These are phyloP conservation scores for Neurospora tetrasperma DNA, from an alignment of 495 filamentous ascomycete genomes.

Conservation along the genomic window DNA sequence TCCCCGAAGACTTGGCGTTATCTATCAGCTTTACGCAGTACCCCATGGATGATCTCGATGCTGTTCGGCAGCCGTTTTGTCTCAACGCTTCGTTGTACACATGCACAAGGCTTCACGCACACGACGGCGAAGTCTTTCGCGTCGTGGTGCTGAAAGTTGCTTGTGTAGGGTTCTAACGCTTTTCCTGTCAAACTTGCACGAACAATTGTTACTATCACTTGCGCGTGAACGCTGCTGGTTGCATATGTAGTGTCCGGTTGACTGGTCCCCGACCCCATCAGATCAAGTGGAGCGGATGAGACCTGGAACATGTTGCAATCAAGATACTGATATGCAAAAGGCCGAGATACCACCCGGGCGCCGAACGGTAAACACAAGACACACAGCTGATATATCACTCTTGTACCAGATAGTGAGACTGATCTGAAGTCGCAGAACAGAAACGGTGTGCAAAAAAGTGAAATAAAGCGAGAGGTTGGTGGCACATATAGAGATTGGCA, in stretches of 20 bases:
- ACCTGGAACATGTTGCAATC: background rate
- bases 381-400: background rate
- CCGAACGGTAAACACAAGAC: background rate
- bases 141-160: too few species aligned
- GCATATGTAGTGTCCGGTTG: background rate
- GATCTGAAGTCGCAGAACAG: background rate
- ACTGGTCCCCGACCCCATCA: background rate
- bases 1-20: conserved; percentile 5
- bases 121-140: background rate
- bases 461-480: background rate
- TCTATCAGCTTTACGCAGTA: background rate
- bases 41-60: background rate
- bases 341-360: background rate
- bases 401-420: too few species aligned
- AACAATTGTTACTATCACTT: too few species aligned
- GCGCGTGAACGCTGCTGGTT: background rate
- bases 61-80: background rate
- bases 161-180: too few species aligned
- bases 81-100: background rate
- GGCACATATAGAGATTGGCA: background rate
- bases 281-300: background rate
- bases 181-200: too few species aligned
- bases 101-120: background rate
- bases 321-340: background rate
- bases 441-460: background rate